These are phyloP conservation scores for Chlamydomonas sphaeroides DNA, from an alignment of 139 green algal species.

Conservation along the genomic window DNA sequence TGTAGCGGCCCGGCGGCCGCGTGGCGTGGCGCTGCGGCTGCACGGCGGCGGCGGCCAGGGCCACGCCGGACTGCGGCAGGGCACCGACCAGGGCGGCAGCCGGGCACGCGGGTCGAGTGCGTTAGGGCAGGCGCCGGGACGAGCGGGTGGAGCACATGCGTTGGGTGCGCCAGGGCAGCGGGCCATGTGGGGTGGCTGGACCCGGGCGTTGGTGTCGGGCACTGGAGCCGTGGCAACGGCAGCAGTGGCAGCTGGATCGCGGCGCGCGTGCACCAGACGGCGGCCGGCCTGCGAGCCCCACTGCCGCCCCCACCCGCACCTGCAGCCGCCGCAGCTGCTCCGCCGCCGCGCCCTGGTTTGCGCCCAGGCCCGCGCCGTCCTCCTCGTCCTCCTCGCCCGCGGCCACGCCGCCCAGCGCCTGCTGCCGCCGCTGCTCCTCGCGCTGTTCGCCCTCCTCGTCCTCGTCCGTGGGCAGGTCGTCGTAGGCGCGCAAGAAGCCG, in stretches of 20 bases:
- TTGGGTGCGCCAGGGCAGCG: no score
- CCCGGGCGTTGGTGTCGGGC: no score
- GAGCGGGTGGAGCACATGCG: no score
- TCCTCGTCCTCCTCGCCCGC: neutral
- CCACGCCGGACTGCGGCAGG: neutral
- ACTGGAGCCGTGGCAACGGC: no score
- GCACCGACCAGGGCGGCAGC: neutral
- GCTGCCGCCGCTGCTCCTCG: neutral
- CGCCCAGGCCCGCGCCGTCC: neutral
- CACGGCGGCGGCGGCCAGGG: constrained; percentile 8
- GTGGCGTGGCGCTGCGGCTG: constrained; percentile 73
- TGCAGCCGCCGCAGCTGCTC: constrained; percentile 16
- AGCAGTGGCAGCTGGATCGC: no score
- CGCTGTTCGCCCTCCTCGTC: neutral
- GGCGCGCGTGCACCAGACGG: no score
- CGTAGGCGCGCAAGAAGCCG: constrained; percentile 63
- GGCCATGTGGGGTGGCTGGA: no score
- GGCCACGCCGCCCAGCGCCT: neutral
- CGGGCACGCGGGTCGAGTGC: no score
- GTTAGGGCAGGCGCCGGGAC: no score
- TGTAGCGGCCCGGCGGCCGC: constrained; percentile 79
- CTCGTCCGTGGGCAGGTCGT: neutral
- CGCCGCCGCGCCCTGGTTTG: constrained; percentile 11
- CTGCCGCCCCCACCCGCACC: neutral
- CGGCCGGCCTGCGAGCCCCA: no score